Conservation (phyloP, 2,329 filamentous ascomycete genomes). For the Penicillium corylophilum region DNA sequence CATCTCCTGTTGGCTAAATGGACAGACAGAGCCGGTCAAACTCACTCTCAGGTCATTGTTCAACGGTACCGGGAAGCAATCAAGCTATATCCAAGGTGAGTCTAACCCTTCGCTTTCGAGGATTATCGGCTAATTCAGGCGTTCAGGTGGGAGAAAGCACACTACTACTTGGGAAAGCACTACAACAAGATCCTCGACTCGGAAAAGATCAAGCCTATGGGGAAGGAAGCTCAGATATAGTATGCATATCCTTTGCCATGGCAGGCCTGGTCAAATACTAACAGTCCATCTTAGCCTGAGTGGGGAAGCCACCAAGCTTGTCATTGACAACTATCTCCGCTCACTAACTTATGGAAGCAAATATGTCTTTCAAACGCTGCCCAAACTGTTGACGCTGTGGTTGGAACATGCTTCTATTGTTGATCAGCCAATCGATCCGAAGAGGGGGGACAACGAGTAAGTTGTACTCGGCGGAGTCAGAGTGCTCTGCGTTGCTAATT, state of each 20-base stretch:
- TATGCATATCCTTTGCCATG: conserved; percentile 20
- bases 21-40: conserved; percentile 93
- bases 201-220: conserved; percentile 72
- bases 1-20: conserved; percentile 91
- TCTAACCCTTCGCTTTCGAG: background rate
- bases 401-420: conserved; percentile 81
- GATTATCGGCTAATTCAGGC: background rate
- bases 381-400: conserved; percentile 90
- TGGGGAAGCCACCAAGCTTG: conserved; percentile 81
- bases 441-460: conserved; percentile 48
- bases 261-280: conserved; percentile 3
- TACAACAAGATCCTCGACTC: conserved; percentile 96
- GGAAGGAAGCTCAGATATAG: conserved; percentile 75
- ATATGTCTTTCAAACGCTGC: conserved; percentile 92
- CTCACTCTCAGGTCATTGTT: conserved; percentile 75
- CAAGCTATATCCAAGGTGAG: conserved; percentile 40
- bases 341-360: conserved; percentile 88
- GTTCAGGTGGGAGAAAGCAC: conserved; percentile 84
- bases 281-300: conserved; percentile 53
- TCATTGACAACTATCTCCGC: conserved; percentile 90
- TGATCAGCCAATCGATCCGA: conserved; percentile 57
- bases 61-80: conserved; percentile 77
- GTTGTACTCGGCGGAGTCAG: conserved; percentile 8
- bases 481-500: background rate
- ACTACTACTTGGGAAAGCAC: conserved; percentile 94